Evolutionary conservation across 495 filamentous ascomycete species (phyloP).

Genomic region (Aspergillus homomorphus): DNA sequence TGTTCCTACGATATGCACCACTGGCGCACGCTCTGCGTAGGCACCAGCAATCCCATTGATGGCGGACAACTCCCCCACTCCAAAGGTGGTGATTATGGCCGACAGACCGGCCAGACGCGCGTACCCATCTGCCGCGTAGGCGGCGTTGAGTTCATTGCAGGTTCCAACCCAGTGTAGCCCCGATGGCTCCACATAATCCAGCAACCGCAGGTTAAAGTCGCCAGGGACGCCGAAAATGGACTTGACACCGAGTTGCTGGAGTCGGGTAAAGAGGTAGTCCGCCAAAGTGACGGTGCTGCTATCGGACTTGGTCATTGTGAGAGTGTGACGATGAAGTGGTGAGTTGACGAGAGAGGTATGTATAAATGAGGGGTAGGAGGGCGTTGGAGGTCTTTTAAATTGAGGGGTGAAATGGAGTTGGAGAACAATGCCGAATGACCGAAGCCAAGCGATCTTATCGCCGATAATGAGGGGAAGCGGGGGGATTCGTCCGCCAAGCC

Average conservation of each 20-base stretch:
- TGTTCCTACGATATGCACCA: conserved; percentile 78
- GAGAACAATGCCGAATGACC: neutral
- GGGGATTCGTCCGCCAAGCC: too few relatives aligned
- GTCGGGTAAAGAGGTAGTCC: conserved; percentile 66
- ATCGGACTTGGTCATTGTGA: neutral
- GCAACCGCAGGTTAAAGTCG: conserved; percentile 68
- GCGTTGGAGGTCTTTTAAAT: neutral
- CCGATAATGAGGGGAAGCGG: neutral
- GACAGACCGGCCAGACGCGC: conserved; percentile 68
- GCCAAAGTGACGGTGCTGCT: conserved; percentile 12
- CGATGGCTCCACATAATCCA: conserved; percentile 62
- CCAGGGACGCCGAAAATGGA: conserved; percentile 70
- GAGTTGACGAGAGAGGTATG: neutral
- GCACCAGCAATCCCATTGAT: conserved; percentile 70
- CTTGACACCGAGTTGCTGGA: conserved; percentile 65
- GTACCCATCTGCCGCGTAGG: conserved; percentile 80
- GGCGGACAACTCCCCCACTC: conserved; percentile 75
- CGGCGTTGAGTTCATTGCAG: conserved; percentile 80
- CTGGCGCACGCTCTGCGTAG: conserved; percentile 70
- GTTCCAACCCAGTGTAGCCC: conserved; percentile 75
- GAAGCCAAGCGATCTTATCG: neutral
- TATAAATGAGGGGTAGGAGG: neutral
- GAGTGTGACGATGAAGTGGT: neutral
- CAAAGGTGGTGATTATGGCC: conserved; percentile 76
- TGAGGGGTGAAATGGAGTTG: neutral